phyloP scores from a whole-genome alignment of 805 yeast genomes.

The Teunomyces pallodes region DNA sequence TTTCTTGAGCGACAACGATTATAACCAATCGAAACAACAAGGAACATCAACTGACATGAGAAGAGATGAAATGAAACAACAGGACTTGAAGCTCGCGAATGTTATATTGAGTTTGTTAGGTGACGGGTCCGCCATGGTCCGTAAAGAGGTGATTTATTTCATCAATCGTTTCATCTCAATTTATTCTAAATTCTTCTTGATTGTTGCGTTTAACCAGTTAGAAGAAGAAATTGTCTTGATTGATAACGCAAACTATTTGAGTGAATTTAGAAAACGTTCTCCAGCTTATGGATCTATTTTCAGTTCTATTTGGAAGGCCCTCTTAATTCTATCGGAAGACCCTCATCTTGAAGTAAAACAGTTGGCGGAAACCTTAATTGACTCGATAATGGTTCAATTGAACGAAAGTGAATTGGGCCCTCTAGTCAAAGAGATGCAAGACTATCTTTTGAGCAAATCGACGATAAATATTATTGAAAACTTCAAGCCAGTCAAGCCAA shows the following conservation, averaged over 20 bases:
- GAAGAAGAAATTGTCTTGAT: constrained; percentile 73
- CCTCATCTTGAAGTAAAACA: constrained; percentile 80
- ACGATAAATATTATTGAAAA: constrained; percentile 37
- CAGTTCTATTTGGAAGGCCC: constrained; percentile 82
- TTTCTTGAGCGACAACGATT: constrained; percentile 53
- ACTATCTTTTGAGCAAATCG: constrained; percentile 53
- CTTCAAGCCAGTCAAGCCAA: constrained; percentile 41
- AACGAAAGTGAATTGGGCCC: constrained; percentile 65
- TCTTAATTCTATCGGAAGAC: constrained; percentile 78
- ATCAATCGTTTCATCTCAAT: constrained; percentile 70
- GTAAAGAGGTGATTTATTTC: constrained; percentile 79
- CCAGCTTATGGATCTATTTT: constrained; percentile 88
- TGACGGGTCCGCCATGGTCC: constrained; percentile 87
- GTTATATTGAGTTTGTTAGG: constrained; percentile 65
- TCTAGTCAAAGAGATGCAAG: constrained; percentile 65
- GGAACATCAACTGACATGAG: constrained; percentile 29
- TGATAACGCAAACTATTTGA: constrained; percentile 59
- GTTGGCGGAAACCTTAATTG: constrained; percentile 72
- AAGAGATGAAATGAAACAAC: constrained; percentile 53
- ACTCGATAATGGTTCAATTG: constrained; percentile 62
- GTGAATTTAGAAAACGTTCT: constrained; percentile 60
- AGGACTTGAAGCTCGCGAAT: constrained; percentile 68
- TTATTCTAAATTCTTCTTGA: constrained; percentile 72
- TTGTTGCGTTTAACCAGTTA: constrained; percentile 81
- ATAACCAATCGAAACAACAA: constrained; percentile 9